phyloP scores from a whole-genome alignment of 2,329 filamentous ascomycete genomes.

The Ophiosphaerella korrae region DNA sequence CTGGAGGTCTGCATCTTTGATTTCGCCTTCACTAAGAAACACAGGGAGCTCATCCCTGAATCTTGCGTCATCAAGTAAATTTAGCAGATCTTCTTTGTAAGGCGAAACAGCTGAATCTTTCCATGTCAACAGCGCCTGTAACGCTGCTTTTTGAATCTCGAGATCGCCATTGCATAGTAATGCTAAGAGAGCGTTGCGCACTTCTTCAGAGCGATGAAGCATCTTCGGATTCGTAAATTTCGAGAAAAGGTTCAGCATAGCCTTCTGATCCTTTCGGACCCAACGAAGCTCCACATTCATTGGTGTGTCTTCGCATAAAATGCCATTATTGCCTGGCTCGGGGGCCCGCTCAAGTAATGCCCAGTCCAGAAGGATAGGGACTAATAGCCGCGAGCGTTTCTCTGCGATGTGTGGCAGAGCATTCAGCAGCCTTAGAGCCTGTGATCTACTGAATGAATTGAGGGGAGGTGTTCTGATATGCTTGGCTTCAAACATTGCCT shows the following conservation, averaged over 20 bases:
- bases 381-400: slow-evolving; percentile 80
- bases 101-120: slow-evolving; percentile 75
- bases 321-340: slow-evolving; percentile 3
- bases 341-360: slow-evolving; percentile 46
- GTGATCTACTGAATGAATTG: slow-evolving; percentile 67
- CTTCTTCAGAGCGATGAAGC: slow-evolving; percentile 76
- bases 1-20: slow-evolving; percentile 73
- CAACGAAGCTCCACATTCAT: slow-evolving; percentile 53
- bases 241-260: slow-evolving; percentile 78
- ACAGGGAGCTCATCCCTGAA: slow-evolving; percentile 95
- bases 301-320: slow-evolving; percentile 5
- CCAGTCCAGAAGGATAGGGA: slow-evolving; percentile 87
- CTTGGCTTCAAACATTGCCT: slow-evolving; percentile 66
- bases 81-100: slow-evolving; percentile 85
- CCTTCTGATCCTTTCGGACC: slow-evolving; percentile 81
- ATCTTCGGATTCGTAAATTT: slow-evolving; percentile 87
- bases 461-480: slow-evolving; percentile 61
- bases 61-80: slow-evolving; percentile 84
- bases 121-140: slow-evolving; percentile 88
- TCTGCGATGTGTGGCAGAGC: slow-evolving; percentile 79
- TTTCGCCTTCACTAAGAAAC: slow-evolving; percentile 72
- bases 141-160: slow-evolving; percentile 82
- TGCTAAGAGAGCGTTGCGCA: slow-evolving; percentile 74
- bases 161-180: slow-evolving; percentile 86
- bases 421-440: slow-evolving; percentile 79